Conservation (phyloP, 2,329 filamentous ascomycete species). For the Trichoderma aggressivum region DNA sequence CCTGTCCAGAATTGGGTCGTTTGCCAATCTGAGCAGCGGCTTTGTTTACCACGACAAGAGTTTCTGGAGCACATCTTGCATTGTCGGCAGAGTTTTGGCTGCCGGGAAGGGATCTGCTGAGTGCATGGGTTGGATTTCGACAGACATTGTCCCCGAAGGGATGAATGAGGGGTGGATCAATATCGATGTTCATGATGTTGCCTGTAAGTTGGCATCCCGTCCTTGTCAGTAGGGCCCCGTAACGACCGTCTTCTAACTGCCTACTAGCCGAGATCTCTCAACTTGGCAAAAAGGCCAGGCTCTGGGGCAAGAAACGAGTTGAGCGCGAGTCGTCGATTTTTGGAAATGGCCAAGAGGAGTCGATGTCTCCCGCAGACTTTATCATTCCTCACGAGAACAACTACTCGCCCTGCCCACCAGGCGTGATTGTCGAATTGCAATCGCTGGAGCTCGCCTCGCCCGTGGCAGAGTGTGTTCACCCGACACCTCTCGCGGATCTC, state of each 20-base stretch:
- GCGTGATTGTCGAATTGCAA: constrained; percentile 47
- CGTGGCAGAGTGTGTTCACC: constrained; percentile 41
- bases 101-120: constrained; percentile 60
- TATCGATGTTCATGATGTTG: constrained; percentile 52
- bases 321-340: constrained; percentile 60
- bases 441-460: constrained; percentile 48
- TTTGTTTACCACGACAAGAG: constrained; percentile 62
- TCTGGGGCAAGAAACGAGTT: constrained; percentile 59
- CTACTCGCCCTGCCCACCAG: constrained; percentile 47
- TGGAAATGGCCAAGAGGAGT: constrained; percentile 53
- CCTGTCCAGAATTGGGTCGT: constrained; percentile 54
- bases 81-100: constrained; percentile 62
- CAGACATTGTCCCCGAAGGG: constrained; percentile 52
- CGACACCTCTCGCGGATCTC: constrained; percentile 43
- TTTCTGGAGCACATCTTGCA: constrained; percentile 66
- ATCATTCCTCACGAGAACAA: constrained; percentile 57
- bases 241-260: neutral
- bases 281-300: constrained; percentile 53
- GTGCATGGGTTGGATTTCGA: constrained; percentile 67
- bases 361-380: constrained; percentile 59
- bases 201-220: constrained; percentile 39
- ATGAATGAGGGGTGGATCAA: constrained; percentile 57
- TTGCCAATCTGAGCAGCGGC: constrained; percentile 61
- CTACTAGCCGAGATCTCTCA: constrained; percentile 46
- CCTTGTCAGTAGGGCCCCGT: neutral